Conservation (phyloP, 2,329 filamentous ascomycete species). For the Ophiostoma tasmaniense region DNA sequence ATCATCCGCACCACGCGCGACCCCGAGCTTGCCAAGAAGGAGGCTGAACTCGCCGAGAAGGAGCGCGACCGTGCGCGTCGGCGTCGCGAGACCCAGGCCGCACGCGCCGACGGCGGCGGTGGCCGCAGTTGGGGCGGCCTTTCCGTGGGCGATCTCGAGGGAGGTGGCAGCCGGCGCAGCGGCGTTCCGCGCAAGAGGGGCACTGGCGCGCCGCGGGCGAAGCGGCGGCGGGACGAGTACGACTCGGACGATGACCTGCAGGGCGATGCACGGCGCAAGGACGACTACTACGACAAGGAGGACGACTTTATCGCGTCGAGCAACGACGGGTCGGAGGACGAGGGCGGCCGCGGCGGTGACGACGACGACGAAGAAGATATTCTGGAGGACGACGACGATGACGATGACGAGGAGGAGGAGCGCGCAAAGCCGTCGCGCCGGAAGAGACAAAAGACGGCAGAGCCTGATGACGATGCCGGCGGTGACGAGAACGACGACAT, state of each 20-base stretch:
- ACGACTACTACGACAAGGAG: slow-evolving; percentile 74
- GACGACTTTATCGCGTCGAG: slow-evolving; percentile 71
- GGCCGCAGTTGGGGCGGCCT: slow-evolving; percentile 39
- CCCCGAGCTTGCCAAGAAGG: slow-evolving; percentile 64
- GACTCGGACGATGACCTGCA: slow-evolving; percentile 69
- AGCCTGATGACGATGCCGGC: slow-evolving; percentile 40
- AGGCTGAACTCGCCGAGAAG: slow-evolving; percentile 66
- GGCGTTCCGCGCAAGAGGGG: slow-evolving; percentile 28
- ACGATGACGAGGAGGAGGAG: slow-evolving; percentile 45
- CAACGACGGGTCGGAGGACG: slow-evolving; percentile 51
- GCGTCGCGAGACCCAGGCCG: slow-evolving; percentile 58
- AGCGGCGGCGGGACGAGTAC: slow-evolving; percentile 54
- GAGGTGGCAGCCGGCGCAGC: slow-evolving; percentile 36
- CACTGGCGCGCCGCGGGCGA: slow-evolving; percentile 46
- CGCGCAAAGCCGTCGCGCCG: slow-evolving; percentile 42
- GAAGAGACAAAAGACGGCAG: slow-evolving; percentile 43
- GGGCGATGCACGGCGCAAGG: slow-evolving; percentile 51
- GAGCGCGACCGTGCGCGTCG: slow-evolving; percentile 60
- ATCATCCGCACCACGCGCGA: slow-evolving; percentile 63
- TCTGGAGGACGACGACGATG: slow-evolving; percentile 45
- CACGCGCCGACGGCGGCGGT: slow-evolving; percentile 49
- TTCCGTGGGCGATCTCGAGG: slow-evolving; percentile 63
- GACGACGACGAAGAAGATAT: slow-evolving; percentile 50
- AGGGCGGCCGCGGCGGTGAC: slow-evolving; percentile 45
- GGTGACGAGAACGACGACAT: slow-evolving; percentile 45